These are phyloP conservation scores for Aspergillus sp. DNA, from an alignment of 2,329 filamentous ascomycete species.

Conservation along the genomic window DNA sequence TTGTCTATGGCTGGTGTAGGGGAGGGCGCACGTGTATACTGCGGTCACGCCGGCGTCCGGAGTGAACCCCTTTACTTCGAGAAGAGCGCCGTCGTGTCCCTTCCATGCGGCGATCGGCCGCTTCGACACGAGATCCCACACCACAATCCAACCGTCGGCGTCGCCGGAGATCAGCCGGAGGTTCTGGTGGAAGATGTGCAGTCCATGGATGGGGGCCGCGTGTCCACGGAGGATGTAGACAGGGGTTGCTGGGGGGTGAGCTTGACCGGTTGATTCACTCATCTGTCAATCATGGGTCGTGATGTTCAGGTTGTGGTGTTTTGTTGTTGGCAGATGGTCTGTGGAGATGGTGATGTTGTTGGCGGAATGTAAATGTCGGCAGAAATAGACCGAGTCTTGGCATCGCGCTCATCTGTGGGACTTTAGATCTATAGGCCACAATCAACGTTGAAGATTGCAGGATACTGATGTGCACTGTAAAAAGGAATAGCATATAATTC, in stretches of 20 bases:
- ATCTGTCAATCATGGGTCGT: constrained; percentile 4
- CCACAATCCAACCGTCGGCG: constrained; percentile 81
- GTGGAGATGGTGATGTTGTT: too few species aligned
- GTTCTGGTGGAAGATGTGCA: constrained; percentile 71
- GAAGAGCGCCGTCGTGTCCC: constrained; percentile 73
- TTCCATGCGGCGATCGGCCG: constrained; percentile 81
- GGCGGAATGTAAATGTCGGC: too few species aligned
- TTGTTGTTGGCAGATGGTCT: background rate
- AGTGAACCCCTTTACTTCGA: constrained; percentile 72
- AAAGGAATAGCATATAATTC: background rate
- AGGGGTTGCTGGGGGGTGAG: constrained; percentile 53
- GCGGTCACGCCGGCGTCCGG: constrained; percentile 59
- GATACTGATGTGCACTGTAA: too few species aligned
- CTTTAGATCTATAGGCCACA: too few species aligned
- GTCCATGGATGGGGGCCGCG: constrained; percentile 72
- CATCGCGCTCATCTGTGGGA: too few species aligned
- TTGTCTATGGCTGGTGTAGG: background rate
- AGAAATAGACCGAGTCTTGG: too few species aligned
- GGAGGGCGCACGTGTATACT: constrained; percentile 71
- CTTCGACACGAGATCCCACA: constrained; percentile 83
- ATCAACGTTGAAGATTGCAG: too few species aligned
- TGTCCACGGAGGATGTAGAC: constrained; percentile 82
- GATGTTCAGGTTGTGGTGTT: background rate
- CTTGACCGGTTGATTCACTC: constrained; percentile 11
- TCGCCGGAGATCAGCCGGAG: constrained; percentile 80